Percentiles rank a stretch among this genome's conserved stretches.
Conservation (phyloP, 2,329 filamentous ascomycete species). For the Pseudogymnoascus sp. region DNA sequence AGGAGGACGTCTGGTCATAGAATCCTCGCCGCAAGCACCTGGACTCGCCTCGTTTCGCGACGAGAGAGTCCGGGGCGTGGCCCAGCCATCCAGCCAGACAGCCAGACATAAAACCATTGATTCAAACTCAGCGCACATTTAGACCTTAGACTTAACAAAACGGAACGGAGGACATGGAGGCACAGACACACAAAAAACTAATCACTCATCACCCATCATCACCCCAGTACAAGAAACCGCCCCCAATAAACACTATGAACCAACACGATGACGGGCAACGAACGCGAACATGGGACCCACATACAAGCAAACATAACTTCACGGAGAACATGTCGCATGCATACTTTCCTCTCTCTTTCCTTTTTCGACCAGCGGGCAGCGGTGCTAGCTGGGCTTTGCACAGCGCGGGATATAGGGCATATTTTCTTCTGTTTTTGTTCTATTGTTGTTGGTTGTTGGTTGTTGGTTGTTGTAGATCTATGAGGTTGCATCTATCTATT, state of each 20-base stretch:
- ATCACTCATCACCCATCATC: not conserved
- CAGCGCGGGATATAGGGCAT: too few relatives aligned
- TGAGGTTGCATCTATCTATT: not conserved
- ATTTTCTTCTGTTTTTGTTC: not conserved
- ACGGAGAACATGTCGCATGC: not conserved
- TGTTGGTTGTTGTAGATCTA: not conserved
- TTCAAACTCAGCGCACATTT: not conserved
- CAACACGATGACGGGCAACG: not conserved
- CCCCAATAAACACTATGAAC: not conserved
- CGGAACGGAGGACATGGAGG: not conserved
- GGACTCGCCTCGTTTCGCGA: not conserved
- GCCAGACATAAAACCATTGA: not conserved
- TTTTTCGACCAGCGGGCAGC: too few relatives aligned
- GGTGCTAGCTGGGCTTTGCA: too few relatives aligned
- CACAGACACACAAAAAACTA: not conserved
- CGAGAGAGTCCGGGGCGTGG: not conserved
- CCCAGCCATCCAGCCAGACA: not conserved
- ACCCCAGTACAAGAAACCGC: not conserved
- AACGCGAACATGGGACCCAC: not conserved
- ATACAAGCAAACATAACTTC: not conserved
- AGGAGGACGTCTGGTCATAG: constrained; percentile 69
- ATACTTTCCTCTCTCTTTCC: not conserved
- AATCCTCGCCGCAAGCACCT: not conserved
- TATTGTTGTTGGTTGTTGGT: not conserved
- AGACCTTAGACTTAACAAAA: not conserved